These are phyloP conservation scores for Chlorella vulgaris DNA, from an alignment of 139 green algal genomes.

Conservation along the genomic window DNA sequence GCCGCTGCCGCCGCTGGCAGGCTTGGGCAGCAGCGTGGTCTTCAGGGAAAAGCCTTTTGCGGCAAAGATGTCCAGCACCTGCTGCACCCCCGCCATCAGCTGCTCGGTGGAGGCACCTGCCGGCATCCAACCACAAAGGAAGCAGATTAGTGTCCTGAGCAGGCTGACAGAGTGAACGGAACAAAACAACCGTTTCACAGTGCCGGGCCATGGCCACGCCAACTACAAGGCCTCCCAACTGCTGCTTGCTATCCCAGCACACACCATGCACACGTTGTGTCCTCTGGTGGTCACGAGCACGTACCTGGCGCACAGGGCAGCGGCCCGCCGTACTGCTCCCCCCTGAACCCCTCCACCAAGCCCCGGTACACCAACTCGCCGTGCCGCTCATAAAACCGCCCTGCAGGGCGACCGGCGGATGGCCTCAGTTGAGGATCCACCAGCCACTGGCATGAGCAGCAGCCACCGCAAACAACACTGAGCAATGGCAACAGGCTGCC, in stretches of 20 bases:
- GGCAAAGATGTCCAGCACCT: slow-evolving; percentile 65
- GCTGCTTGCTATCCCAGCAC: too few species aligned
- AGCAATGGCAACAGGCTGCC: background rate
- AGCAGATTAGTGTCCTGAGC: background rate
- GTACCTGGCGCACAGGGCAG: background rate
- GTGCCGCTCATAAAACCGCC: slow-evolving; percentile 12
- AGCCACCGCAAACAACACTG: background rate
- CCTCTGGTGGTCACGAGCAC: too few species aligned
- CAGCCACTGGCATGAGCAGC: background rate
- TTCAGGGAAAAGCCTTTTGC: slow-evolving; percentile 64
- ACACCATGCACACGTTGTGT: too few species aligned
- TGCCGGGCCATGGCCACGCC: background rate
- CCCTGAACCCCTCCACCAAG: slow-evolving; percentile 72
- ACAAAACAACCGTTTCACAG: background rate
- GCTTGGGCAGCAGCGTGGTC: slow-evolving; percentile 3
- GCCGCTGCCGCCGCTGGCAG: background rate
- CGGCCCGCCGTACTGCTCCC: slow-evolving; percentile 50
- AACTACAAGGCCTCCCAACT: too few species aligned
- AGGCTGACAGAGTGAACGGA: background rate
- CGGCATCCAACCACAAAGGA: background rate
- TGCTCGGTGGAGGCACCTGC: slow-evolving; percentile 26
- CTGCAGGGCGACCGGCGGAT: background rate
- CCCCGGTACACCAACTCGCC: slow-evolving; percentile 71
- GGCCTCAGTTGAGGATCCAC: too few species aligned
- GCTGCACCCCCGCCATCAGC: slow-evolving; percentile 44